phyloP scores from a whole-genome alignment of 345 rosid genomes.

The Pistacia atlantica region DNA sequence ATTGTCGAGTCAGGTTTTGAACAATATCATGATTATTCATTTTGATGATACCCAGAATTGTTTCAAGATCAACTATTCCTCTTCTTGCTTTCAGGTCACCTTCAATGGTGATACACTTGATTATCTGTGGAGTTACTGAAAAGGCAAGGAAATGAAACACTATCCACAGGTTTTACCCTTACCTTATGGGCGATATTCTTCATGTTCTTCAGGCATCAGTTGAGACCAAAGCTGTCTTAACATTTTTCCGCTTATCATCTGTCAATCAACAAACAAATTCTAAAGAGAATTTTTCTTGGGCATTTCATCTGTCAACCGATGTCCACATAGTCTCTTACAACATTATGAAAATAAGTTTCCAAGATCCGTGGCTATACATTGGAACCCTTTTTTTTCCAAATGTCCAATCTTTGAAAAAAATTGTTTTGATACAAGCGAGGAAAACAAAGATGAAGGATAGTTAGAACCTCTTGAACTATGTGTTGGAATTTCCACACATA shows the following conservation, averaged over 20 bases:
- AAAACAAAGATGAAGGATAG: constrained; percentile 19
- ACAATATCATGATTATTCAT: neutral
- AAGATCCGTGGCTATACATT: constrained; percentile 38
- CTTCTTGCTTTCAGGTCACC: neutral
- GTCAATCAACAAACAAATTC: constrained; percentile 18
- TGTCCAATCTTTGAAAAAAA: constrained; percentile 17
- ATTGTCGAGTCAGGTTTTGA: neutral
- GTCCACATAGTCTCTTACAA: constrained; percentile 16
- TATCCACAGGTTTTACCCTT: neutral
- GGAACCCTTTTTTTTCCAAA: neutral
- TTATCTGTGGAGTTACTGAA: no score
- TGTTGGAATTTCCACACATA: constrained; percentile 29
- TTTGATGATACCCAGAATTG: neutral
- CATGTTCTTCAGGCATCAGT: neutral
- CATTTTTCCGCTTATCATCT: constrained; percentile 3
- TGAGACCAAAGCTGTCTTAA: neutral
- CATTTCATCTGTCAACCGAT: constrained; percentile 15
- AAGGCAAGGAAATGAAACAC: neutral
- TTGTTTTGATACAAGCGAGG: constrained; percentile 25
- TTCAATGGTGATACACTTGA: no score
- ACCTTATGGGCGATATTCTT: neutral
- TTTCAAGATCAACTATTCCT: neutral
- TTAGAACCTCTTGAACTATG: constrained; percentile 36
- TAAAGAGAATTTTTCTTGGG: neutral
- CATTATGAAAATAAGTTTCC: constrained; percentile 20